Percentiles rank a stretch among this genome's conserved stretches.
phyloP scores from a whole-genome alignment of 2,329 filamentous ascomycete genomes.

The Kalmusia sp. region DNA sequence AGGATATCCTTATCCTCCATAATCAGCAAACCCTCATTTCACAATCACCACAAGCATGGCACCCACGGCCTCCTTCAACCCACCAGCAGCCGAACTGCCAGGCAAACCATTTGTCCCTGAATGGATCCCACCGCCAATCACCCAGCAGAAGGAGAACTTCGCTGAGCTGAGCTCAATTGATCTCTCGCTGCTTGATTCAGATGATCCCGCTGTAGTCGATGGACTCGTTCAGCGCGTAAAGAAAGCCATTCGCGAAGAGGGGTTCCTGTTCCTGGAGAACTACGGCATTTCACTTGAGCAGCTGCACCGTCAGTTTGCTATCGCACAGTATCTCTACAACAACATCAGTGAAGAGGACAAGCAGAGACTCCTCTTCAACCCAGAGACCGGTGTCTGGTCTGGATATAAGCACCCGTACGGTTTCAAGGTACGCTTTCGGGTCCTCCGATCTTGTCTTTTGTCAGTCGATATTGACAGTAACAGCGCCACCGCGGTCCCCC shows the following conservation, averaged over 20 bases:
- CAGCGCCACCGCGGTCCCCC: conserved; percentile 48
- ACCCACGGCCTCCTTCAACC: conserved; percentile 25
- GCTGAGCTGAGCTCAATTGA: conserved; percentile 45
- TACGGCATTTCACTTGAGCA: conserved; percentile 57
- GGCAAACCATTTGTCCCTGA: conserved; percentile 29
- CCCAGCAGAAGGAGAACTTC: conserved; percentile 52
- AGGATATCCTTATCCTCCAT: not conserved
- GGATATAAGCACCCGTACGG: conserved; percentile 60
- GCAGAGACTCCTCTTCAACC: conserved; percentile 55
- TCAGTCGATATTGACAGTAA: not conserved
- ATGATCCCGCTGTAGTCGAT: conserved; percentile 48
- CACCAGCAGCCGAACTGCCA: conserved; percentile 26
- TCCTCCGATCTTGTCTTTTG: not conserved
- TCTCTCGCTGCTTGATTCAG: conserved; percentile 38
- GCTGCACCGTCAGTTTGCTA: conserved; percentile 58
- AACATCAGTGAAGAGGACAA: conserved; percentile 61
- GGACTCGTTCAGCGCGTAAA: conserved; percentile 51
- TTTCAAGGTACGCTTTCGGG: conserved; percentile 48
- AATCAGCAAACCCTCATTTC: not conserved
- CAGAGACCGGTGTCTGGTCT: conserved; percentile 57
- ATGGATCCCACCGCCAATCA: conserved; percentile 52
- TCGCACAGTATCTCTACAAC: conserved; percentile 59
- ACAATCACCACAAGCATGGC: conserved; percentile 18
- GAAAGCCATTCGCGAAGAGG: conserved; percentile 41
- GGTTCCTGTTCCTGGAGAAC: conserved; percentile 56